Base-by-base conservation (phyloP, 129 eudicot genomes). In the Lonicera japonica region DNA sequence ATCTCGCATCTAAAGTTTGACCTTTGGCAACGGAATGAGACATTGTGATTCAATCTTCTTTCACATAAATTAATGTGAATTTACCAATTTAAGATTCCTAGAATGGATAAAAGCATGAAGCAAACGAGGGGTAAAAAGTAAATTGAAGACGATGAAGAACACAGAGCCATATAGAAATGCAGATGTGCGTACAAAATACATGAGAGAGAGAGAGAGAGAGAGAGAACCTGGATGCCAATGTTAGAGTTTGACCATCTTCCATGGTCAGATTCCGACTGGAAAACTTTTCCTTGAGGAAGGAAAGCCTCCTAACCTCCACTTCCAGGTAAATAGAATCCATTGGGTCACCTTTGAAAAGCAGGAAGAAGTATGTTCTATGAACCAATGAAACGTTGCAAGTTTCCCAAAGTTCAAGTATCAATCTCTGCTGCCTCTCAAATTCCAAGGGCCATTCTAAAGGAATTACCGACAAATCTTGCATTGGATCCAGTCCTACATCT, bases 341-440 rank as follows among this genome's bases (percentile, higher is more conserved):
- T 11, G 79, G 83, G 68, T 94, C 99, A 36, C 94, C 96, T 72
- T 82, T 88, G 69, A 94, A 79, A 41, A 94, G 82, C 75, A 94
- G 76, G 88, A 94, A 76, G 75, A 94, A 94, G 74, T 94, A 94
- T n/a, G 99, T 94, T 63, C 99, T 78, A 73, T 94, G 96, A 69
- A 94, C 79, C 73, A 94, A 70, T 25, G 99, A 83, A 64, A 94
- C 85, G 66, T 83, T 80, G 82, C 99, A 94, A 20, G 74, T 61
- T 63, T 88, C 70, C 99, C 99, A 94, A 39, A 85, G 95, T 75
- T 79, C 92, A 60, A 94, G 51, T 59, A 94, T 88, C 17, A 50
- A 39, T 86, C 72, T 78, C 76, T 77, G 89, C 73, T 75, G 74
- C 79, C 75, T 85, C 75, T 75, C 92, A 73, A 94, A 88, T 69